Evolutionary conservation across 1,284 basidiomycete genomes (phyloP).

Genomic region (Termitomyces sp.): DNA sequence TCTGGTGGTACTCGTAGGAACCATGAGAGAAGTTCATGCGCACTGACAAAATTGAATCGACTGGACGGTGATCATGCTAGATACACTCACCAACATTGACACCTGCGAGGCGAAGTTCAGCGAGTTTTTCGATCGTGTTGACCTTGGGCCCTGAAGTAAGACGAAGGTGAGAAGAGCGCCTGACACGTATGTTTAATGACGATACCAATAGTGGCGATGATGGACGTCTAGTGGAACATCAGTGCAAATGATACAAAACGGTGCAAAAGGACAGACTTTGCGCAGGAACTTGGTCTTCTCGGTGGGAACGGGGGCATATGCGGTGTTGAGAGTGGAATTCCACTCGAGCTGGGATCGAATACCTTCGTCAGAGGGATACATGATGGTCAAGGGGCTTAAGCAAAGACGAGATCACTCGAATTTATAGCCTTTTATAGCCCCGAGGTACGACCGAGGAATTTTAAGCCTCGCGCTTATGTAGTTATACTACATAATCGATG

Average conservation of each 20-base stretch:
- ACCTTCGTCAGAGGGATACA: slow-evolving; percentile 40
- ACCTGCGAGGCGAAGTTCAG: slow-evolving; percentile 79
- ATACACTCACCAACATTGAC: slow-evolving; percentile 85
- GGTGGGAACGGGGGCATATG: slow-evolving; percentile 60
- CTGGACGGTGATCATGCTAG: slow-evolving; percentile 3
- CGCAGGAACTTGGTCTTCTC: slow-evolving; percentile 81
- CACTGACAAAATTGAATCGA: slow-evolving; percentile 44
- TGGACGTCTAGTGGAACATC: slow-evolving; percentile 65
- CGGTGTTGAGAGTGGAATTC: slow-evolving; percentile 78
- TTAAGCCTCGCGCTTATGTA: background rate
- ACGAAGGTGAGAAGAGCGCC: background rate
- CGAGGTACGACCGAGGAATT: background rate
- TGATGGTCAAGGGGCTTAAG: slow-evolving; percentile 3
- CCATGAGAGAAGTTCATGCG: slow-evolving; percentile 99
- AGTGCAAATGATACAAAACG: slow-evolving; percentile 14
- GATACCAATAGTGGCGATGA: slow-evolving; percentile 94
- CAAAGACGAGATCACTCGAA: background rate
- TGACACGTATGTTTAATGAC: background rate
- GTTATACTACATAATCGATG: slow-evolving; percentile 10
- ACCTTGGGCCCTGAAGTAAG: slow-evolving; percentile 74
- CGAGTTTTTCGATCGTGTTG: slow-evolving; percentile 83
- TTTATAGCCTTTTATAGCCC: slow-evolving; percentile 7
- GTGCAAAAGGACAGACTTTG: slow-evolving; percentile 58
- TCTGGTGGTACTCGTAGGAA: slow-evolving; percentile 95
- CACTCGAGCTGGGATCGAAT: slow-evolving; percentile 86